A percentile compares a stretch with the other conserved stretches of the same genome.
Evolutionary conservation across 768 basidiomycete genomes (phyloP).

Genomic region (Lactarius hatsudake): DNA sequence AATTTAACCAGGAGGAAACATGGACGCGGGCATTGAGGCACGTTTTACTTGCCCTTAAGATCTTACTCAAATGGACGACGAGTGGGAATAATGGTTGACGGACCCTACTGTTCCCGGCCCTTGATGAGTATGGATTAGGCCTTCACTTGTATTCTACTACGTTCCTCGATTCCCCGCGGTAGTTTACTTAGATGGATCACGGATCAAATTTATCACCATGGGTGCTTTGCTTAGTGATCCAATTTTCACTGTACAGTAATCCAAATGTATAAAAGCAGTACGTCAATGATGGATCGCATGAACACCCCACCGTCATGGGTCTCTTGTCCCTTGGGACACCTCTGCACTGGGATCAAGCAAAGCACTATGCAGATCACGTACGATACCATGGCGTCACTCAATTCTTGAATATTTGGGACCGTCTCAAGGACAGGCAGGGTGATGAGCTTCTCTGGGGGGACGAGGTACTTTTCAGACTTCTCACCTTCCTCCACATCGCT

Average conservation of each 20-base stretch:
- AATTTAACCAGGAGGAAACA: constrained; percentile 91
- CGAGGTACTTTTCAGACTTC: constrained; percentile 56
- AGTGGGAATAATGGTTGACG: constrained; percentile 65
- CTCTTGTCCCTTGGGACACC: constrained; percentile 91
- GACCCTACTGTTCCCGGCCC: not conserved
- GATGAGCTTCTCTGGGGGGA: constrained; percentile 98
- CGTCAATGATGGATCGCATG: not conserved
- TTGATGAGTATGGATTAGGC: no score
- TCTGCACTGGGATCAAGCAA: constrained; percentile 86
- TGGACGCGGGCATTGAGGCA: constrained; percentile 95
- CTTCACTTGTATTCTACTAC: no score
- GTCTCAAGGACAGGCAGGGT: constrained; percentile 84
- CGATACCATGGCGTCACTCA: constrained; percentile 91
- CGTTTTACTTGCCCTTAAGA: constrained; percentile 85
- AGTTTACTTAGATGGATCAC: not conserved
- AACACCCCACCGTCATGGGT: constrained; percentile 58
- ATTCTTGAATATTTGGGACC: constrained; percentile 91
- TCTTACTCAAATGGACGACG: constrained; percentile 83
- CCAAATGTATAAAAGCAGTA: not conserved
- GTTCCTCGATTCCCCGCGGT: no score
- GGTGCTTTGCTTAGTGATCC: constrained; percentile 19
- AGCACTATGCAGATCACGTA: constrained; percentile 85
- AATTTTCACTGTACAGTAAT: not conserved
- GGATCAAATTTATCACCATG: not conserved
- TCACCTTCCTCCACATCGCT: not conserved